Evolutionary conservation across 768 basidiomycete genomes (phyloP), one percentile per base, ranked within the genome.

Genomic region (Cystofilobasidium macerans): DNA sequence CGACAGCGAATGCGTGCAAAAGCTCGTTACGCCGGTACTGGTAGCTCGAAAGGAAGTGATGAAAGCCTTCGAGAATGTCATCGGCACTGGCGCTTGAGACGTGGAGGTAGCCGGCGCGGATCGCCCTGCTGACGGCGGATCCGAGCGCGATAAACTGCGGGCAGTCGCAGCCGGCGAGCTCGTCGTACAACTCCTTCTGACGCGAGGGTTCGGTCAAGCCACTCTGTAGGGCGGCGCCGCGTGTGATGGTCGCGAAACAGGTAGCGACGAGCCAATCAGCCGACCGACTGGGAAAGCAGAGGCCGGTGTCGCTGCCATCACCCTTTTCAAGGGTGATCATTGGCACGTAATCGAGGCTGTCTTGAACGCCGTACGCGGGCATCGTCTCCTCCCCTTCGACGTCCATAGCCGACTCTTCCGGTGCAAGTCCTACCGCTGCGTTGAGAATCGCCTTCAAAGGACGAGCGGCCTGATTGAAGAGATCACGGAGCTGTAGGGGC

Each of bases 1-100:
- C 79, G n/a, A 87, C 75, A 7, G 80, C 77, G 51, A 87, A 72
- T 18, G 81, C 72, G 24, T 87, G 78, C 53, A 87, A 77, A 2
- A 68, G 64, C 22, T 78, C 75, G 2, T 76, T 82, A n/a, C 62
- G 43, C 2, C 42, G 33, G 67, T 36, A 68, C 1, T 38, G 40
- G 43, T 68, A 68, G 4, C 56, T 56, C 3, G 20, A 20, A 14
- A 68, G 33, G 35, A 56, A 68, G 11, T 68, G 40, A n/a, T 63
- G 42, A 26, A 91, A 72, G 64, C 80, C 77, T 3, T 80, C 77
- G 22, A 89, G 73, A 36, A 90, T 77, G 33, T 71, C 72, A 47
- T 83, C 79, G 24, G 88, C 73, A 38, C 81, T 79, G 38, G 80
- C 78, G 26, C 74, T 63, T 38, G 77, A 80, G 61, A 92, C 73